These are phyloP conservation scores for Lepidium campestre DNA, from an alignment of 441 rosid genomes.

Conservation along the genomic window DNA sequence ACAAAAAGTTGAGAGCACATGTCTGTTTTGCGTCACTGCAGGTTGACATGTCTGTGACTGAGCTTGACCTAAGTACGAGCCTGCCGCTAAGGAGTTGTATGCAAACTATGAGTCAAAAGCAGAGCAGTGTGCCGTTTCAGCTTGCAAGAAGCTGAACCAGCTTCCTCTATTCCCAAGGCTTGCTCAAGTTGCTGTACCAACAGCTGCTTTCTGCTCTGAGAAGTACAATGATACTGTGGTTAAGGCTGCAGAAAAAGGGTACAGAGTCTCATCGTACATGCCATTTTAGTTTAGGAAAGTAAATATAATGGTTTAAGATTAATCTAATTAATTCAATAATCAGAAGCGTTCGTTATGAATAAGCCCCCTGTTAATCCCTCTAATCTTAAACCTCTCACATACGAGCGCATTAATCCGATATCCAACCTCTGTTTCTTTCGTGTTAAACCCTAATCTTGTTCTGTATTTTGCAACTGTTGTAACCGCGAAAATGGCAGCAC, in stretches of 20 bases:
- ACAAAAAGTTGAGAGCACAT: slow-evolving; percentile 46
- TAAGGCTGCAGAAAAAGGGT: slow-evolving; percentile 69
- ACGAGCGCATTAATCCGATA: too few relatives aligned
- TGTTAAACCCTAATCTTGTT: too few relatives aligned
- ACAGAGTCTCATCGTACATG: slow-evolving; percentile 60
- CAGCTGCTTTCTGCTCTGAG: slow-evolving; percentile 75
- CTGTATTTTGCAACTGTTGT: too few relatives aligned
- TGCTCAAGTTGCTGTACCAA: slow-evolving; percentile 69
- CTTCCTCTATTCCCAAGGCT: slow-evolving; percentile 79
- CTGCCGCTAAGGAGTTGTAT: slow-evolving; percentile 73
- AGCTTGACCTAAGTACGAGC: slow-evolving; percentile 67
- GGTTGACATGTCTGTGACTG: slow-evolving; percentile 69
- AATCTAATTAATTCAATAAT: too few relatives aligned
- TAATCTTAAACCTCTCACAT: too few relatives aligned
- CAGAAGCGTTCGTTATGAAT: too few relatives aligned
- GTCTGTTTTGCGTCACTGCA: slow-evolving; percentile 20
- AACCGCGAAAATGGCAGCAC: too few relatives aligned
- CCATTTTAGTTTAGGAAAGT: too few relatives aligned
- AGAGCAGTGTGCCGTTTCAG: slow-evolving; percentile 70
- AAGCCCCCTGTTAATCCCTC: too few relatives aligned
- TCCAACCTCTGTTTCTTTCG: too few relatives aligned
- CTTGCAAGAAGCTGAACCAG: slow-evolving; percentile 78
- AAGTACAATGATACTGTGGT: slow-evolving; percentile 74
- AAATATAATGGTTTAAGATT: too few relatives aligned
- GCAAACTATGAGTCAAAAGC: slow-evolving; percentile 79